These are phyloP conservation scores for Stemphylium beticola DNA, from an alignment of 2,329 filamentous ascomycete species.

Conservation along the genomic window DNA sequence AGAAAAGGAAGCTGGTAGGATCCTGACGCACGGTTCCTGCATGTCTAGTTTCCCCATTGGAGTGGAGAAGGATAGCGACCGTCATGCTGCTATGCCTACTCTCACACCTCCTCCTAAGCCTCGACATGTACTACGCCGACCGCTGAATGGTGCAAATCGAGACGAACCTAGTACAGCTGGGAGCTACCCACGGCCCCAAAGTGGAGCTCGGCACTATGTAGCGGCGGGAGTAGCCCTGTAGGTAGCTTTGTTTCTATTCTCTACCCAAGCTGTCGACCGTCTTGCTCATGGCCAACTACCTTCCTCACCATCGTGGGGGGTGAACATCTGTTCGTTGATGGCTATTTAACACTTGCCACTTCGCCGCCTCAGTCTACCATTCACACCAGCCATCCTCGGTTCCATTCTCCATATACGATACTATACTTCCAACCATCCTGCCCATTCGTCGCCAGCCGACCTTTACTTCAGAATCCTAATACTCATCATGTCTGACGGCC, in stretches of 20 bases:
- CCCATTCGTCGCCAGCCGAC: constrained; percentile 23
- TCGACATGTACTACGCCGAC: constrained; percentile 32
- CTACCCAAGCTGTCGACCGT: constrained; percentile 27
- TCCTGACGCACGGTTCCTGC: constrained; percentile 36
- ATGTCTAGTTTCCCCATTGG: constrained; percentile 20
- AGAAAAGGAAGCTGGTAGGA: constrained; percentile 28
- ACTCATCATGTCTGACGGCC: constrained; percentile 61
- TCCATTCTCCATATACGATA: constrained; percentile 11
- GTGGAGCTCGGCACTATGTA: constrained; percentile 47
- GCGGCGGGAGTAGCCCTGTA: constrained; percentile 47
- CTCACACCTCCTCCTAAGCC: constrained; percentile 39
- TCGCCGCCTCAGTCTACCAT: constrained; percentile 29
- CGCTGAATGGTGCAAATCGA: constrained; percentile 42
- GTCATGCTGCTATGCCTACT: constrained; percentile 31
- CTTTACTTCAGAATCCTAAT: constrained; percentile 5
- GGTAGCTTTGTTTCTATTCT: constrained; percentile 15
- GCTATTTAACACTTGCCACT: constrained; percentile 47
- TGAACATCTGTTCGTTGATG: constrained; percentile 35
- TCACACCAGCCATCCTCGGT: constrained; percentile 28
- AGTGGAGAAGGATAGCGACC: constrained; percentile 20
- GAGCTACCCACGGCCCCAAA: constrained; percentile 41
- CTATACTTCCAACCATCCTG: constrained; percentile 10
- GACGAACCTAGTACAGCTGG: constrained; percentile 43
- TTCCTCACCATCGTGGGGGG: constrained; percentile 22
- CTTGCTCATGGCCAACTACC: constrained; percentile 32